Evolutionary conservation across 441 rosid species (phyloP).

Genomic region (Raphanus hybrid): DNA sequence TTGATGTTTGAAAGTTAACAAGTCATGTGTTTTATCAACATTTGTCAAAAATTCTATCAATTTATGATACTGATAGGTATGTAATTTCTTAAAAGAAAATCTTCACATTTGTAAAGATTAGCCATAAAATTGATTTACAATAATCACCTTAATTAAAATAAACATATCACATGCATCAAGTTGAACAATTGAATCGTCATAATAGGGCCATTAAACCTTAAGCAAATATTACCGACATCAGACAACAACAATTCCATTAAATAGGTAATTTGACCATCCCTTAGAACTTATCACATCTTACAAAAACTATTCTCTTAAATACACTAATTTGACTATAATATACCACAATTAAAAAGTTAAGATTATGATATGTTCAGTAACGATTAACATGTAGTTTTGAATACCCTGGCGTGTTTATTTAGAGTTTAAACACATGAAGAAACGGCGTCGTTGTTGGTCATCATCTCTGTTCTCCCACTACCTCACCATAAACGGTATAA

Average conservation of each 20-base stretch:
- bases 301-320: conserved; percentile 3
- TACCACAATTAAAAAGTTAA: too few relatives aligned
- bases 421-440: not conserved
- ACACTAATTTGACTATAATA: not conserved
- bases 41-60: conserved; percentile 21
- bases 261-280: not conserved
- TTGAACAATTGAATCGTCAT: not conserved
- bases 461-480: conserved; percentile 19
- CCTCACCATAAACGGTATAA: conserved; percentile 27
- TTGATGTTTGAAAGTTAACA: conserved; percentile 32
- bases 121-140: not conserved
- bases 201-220: not conserved
- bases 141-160: not conserved
- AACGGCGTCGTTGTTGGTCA: conserved; percentile 40
- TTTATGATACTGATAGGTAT: not conserved
- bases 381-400: too few relatives aligned
- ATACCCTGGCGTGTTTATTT: too few relatives aligned
- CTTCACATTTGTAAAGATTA: not conserved
- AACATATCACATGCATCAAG: not conserved
- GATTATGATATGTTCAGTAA: too few relatives aligned
- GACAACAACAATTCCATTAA: not conserved
- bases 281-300: not conserved
- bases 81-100: conserved; percentile 23
- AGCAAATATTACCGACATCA: not conserved
- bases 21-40: conserved; percentile 26